Conservation (phyloP, 2,329 filamentous ascomycete species). For the Beauveria scarabaeidicola region DNA sequence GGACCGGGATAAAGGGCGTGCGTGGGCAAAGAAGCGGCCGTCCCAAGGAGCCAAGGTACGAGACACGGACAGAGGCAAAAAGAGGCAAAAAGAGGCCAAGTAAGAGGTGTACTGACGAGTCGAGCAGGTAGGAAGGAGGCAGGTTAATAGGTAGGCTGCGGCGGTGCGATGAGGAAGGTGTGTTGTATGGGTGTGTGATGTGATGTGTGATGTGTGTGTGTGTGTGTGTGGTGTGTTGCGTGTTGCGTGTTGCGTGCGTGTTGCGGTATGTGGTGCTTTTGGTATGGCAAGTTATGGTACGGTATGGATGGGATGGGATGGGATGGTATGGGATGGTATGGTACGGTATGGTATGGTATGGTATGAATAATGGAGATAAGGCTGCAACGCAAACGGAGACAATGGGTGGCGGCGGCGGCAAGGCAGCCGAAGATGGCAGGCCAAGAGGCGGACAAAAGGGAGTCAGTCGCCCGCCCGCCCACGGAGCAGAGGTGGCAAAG, state of each 20-base stretch:
- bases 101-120: neutral
- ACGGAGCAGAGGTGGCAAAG: too few relatives aligned
- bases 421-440: neutral
- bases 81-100: neutral
- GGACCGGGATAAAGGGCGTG: neutral
- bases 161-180: too few relatives aligned
- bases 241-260: neutral
- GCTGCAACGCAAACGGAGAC: neutral
- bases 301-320: too few relatives aligned
- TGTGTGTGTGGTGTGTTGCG: too few relatives aligned
- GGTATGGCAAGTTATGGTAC: too few relatives aligned
- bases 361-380: neutral
- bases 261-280: too few relatives aligned
- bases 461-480: too few relatives aligned
- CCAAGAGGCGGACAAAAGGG: neutral
- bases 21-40: neutral
- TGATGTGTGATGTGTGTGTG: too few relatives aligned
- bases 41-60: neutral
- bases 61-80: neutral
- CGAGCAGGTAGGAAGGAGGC: neutral
- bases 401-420: neutral
- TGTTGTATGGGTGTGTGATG: neutral
- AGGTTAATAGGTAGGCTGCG: too few relatives aligned
- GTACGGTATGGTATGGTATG: too few relatives aligned
- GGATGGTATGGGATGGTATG: too few relatives aligned